Evolutionary conservation across 2,329 filamentous ascomycete genomes (phyloP).

Genomic region (Colletotrichum orchidophilum): DNA sequence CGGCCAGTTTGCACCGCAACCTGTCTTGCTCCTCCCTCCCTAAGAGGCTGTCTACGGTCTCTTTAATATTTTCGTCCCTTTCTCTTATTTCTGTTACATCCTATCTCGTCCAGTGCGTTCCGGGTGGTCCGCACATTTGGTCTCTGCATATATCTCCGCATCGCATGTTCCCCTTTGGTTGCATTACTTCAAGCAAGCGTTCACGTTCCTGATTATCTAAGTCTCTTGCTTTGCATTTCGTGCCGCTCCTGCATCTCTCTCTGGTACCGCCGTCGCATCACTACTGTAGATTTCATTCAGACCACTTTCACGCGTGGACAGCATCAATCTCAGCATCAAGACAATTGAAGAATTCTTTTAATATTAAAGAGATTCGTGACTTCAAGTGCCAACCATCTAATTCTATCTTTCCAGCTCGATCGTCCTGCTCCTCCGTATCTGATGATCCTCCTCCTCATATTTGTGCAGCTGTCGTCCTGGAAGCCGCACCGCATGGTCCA

Average conservation of each 20-base stretch:
- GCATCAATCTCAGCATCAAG: neutral
- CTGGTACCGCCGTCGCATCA: neutral
- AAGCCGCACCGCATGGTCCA: constrained; percentile 62
- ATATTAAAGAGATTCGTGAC: neutral
- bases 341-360: neutral
- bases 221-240: neutral
- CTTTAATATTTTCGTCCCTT: neutral
- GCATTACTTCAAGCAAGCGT: neutral
- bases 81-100: neutral
- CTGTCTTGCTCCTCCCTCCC: neutral
- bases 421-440: constrained; percentile 1
- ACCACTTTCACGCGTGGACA: neutral
- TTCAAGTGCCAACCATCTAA: neutral
- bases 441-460: constrained; percentile 42
- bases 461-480: constrained; percentile 44
- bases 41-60: neutral
- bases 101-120: neutral
- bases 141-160: neutral
- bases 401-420: neutral
- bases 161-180: neutral
- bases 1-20: neutral
- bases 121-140: neutral
- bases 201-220: neutral
- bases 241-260: neutral
- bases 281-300: neutral